Conservation (phyloP, 2,329 filamentous ascomycete species). For the Aspergillus felis region DNA sequence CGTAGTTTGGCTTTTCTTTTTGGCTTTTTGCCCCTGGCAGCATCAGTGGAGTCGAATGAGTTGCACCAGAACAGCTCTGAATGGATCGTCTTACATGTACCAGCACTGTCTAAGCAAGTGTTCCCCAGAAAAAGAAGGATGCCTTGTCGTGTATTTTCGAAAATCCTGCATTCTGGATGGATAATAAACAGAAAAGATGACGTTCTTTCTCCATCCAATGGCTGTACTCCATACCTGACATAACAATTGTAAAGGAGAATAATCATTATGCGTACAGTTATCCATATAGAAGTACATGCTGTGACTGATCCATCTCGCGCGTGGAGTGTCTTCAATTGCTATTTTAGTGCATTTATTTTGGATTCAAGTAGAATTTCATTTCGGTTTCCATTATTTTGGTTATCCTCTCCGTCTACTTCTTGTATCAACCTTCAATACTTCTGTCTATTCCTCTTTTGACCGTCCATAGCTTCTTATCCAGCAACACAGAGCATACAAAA, state of each 20-base stretch:
- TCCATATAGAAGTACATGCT: not conserved
- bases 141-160: not conserved
- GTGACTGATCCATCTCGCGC: not conserved
- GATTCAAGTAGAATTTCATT: conserved; percentile 6
- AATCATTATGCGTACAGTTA: not conserved
- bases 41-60: conserved; percentile 5
- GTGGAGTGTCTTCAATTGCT: not conserved
- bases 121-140: not conserved
- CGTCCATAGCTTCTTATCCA: conserved; percentile 1
- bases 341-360: conserved; percentile 3
- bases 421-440: conserved; percentile 14
- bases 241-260: not conserved
- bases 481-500: conserved; percentile 2
- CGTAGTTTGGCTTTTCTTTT: conserved; percentile 1
- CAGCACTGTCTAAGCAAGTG: not conserved
- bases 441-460: conserved; percentile 4
- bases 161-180: not conserved
- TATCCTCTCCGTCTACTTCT: conserved; percentile 7
- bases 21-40: conserved; percentile 12
- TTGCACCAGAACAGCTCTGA: conserved; percentile 3
- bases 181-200: not conserved
- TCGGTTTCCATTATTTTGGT: conserved; percentile 7
- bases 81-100: conserved; percentile 2
- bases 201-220: not conserved
- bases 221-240: not conserved